Conservation (phyloP, 257 asterid genomes). For the Ballota nigra region DNA sequence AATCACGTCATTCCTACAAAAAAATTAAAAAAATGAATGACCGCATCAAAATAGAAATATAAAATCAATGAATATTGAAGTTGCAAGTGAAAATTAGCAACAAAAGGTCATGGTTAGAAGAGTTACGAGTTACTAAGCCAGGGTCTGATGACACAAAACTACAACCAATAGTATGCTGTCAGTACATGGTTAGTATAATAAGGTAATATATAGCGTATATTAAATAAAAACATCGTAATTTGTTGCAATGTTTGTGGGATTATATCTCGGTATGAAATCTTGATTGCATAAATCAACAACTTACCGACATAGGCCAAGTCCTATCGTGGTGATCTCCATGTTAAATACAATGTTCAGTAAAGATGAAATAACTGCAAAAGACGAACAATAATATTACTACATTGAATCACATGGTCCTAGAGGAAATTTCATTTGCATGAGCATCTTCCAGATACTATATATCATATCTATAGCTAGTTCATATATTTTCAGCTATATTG, state of each 20-base stretch:
- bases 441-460: too few species aligned
- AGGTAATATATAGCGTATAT: background rate
- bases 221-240: background rate
- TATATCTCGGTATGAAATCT: background rate
- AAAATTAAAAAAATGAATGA: too few species aligned
- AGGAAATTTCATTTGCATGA: too few species aligned
- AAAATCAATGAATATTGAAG: too few species aligned
- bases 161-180: constrained; percentile 25
- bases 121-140: too few species aligned
- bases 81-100: too few species aligned
- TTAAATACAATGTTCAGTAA: constrained; percentile 36
- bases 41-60: too few species aligned
- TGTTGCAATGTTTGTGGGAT: too few species aligned
- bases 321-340: constrained; percentile 32
- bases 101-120: too few species aligned
- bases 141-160: constrained; percentile 47
- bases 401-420: background rate
- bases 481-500: too few species aligned
- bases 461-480: too few species aligned
- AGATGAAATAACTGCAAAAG: constrained; percentile 35
- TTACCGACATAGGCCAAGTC: constrained; percentile 40
- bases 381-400: background rate
- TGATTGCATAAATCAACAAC: constrained; percentile 19
- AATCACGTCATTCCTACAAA: too few species aligned
- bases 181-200: background rate